phyloP scores from a whole-genome alignment of 2,329 filamentous ascomycete genomes.

The Pyrenophora teres region DNA sequence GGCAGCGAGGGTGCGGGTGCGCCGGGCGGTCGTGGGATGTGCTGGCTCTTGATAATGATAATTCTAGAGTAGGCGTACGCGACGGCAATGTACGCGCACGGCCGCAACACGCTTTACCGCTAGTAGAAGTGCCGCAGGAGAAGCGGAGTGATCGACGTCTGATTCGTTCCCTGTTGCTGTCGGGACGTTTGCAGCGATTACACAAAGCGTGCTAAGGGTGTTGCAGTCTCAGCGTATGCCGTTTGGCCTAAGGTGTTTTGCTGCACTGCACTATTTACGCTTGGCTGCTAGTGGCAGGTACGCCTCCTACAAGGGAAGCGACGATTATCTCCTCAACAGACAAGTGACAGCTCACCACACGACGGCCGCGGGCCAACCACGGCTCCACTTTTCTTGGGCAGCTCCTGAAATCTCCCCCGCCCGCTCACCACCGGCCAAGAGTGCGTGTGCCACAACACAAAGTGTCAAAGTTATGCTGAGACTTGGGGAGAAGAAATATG shows the following conservation, averaged over 20 bases:
- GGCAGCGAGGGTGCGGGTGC: constrained; percentile 13
- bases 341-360: constrained; percentile 12
- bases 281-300: neutral
- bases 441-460: too few species aligned
- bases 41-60: constrained; percentile 25
- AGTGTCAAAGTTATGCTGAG: too few species aligned
- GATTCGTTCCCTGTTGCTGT: constrained; percentile 22
- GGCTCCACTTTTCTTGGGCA: constrained; percentile 6
- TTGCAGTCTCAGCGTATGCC: neutral
- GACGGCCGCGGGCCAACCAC: neutral
- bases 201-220: constrained; percentile 3
- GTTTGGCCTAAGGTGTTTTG: neutral
- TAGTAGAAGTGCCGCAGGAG: constrained; percentile 28
- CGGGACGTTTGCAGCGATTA: constrained; percentile 2
- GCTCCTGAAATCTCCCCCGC: constrained; percentile 7
- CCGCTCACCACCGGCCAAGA: neutral
- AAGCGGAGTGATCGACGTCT: constrained; percentile 22
- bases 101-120: constrained; percentile 17
- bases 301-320: neutral
- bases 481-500: too few species aligned
- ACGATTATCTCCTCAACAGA: neutral
- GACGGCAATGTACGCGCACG: constrained; percentile 13
- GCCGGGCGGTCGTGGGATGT: constrained; percentile 27
- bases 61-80: constrained; percentile 23
- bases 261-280: neutral